phyloP scores from a whole-genome alignment of 352 stramenopile species.

The Pythium biforme region DNA sequence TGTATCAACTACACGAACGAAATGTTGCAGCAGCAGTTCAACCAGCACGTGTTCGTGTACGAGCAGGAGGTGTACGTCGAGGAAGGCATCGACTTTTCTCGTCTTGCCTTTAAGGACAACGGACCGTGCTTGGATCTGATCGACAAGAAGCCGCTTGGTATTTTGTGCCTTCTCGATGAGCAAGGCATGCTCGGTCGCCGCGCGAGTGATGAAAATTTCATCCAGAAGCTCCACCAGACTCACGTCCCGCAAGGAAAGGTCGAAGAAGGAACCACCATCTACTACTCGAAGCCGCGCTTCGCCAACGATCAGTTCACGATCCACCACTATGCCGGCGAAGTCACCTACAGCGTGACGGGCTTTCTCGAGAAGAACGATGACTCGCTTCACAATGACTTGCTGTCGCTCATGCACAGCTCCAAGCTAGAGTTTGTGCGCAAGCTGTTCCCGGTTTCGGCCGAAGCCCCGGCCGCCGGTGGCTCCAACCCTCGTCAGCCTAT shows the following conservation, averaged over 20 bases:
- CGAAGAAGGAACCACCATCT: conserved; percentile 70
- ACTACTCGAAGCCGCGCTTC: conserved; percentile 86
- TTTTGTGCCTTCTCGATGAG: conserved; percentile 95
- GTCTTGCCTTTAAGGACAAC: conserved; percentile 93
- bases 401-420: conserved; percentile 86
- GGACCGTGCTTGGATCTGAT: conserved; percentile 92
- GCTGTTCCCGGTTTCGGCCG: conserved; percentile 59
- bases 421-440: conserved; percentile 77
- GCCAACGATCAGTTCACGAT: conserved; percentile 95
- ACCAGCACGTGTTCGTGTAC: conserved; percentile 97
- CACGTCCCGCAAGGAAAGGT: conserved; percentile 80
- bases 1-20: conserved; percentile 98
- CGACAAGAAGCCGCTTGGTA: conserved; percentile 91
- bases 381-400: conserved; percentile 90
- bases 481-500: conserved; percentile 62
- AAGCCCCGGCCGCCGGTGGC: conserved; percentile 30
- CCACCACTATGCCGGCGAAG: conserved; percentile 95
- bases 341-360: conserved; percentile 94
- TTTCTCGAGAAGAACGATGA: conserved; percentile 99
- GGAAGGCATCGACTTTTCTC: conserved; percentile 93
- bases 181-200: conserved; percentile 92
- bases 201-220: conserved; percentile 90
- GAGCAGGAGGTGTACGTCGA: conserved; percentile 97
- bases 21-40: conserved; percentile 94
- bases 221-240: conserved; percentile 91